Evolutionary conservation across 2,329 filamentous ascomycete species (phyloP), one percentile per base, ranked within the genome.

Genomic region (Apiospora marii): DNA sequence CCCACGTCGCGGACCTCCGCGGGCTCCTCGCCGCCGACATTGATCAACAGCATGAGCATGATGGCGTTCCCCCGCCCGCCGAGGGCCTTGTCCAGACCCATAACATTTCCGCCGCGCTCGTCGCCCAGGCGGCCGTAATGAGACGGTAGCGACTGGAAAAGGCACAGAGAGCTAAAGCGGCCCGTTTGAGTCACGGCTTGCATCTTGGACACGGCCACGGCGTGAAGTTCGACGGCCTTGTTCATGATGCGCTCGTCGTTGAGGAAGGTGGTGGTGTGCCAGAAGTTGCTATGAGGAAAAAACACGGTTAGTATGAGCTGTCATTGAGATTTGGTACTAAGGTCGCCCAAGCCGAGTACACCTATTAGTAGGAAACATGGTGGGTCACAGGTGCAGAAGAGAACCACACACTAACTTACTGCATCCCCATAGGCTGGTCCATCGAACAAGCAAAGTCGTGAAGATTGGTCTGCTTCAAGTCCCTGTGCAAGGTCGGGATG

Each of bases 61-160:
- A 73, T 46, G 22, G 69, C 69, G 22, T 73, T 73, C 1, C 61
- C n/a, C 6, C 69, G 24, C 0, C 69, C 67, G n/a, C n/a, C 46
- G 2, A 71, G 70, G 22, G 86, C 24, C 44, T 51, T 12, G 27
- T 69, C 30, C 8, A 72, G 27, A 0, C 72, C 70, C 34, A 72
- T 67, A 41, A 73, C 82, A 0, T 78, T 72, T 2, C 79, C 79
- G 14, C 77, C 81, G 58, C 85, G 83, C 4, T 78, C 75, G 19
- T 79, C 79, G 74, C 83, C 84, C 61, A 79, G 80, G 27, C 80
- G 73, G 19, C 78, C 77, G 72, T 85, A 86, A 72, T 85, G 83
- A 51, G 82, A 81, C 12, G 77, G 78, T 44, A 79, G 83, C 48
- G 85, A 82, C 8, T 80, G 84, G 19, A 82, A 79, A 71, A 86